Base-by-base conservation (phyloP, 495 filamentous ascomycete genomes). In the Thozetella sp. region DNA sequence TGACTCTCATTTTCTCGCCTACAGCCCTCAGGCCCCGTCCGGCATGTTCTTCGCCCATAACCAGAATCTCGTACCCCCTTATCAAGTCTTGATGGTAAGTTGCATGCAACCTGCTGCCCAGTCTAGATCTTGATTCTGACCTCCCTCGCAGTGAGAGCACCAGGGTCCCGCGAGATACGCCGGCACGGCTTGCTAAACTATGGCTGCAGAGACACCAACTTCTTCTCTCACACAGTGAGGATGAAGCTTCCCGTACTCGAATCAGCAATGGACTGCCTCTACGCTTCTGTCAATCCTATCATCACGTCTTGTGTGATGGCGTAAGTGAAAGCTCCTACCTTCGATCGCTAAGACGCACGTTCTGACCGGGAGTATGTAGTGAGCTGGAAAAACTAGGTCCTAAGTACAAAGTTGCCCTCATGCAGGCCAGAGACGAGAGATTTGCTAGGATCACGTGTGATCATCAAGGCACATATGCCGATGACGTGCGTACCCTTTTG, bases 21-120 rank as follows among this genome's bases (percentile, higher is more conserved):
- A 72, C 60, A 83, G 85, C 30, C 85, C 89, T 12, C 89, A 93
- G 74, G 87, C 90, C 55, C 89, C 94, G 6, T 93, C 93, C 9
- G 82, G 86, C 51, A 88, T 99, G 75, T 99, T 97, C 87, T 97
- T 97, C 78, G 85, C 92, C 63, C 91, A 93, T 80, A 99, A 99
- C 76, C 90, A 90, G 51, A 90, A 92, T 25, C 86, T 99, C 54
- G 84, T 89, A 22, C 95, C 95, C 1, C 93, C 93, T n/a, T 97
- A 96, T 80, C 84, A 81, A 15, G 84, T 96, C 40, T 86, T 96
- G 48, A 25, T 58, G n/a, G 65, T 70, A 40, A 56, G 62, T 62
- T 19, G 11, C 20, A 17, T 54, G 22, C 11, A n/a, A 20, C 24
- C 43, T 26, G 24, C 19, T 43, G 10, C 51, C 23, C 23, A 27